phyloP scores from a whole-genome alignment of 345 rosid species.

The Mercurialis annua region DNA sequence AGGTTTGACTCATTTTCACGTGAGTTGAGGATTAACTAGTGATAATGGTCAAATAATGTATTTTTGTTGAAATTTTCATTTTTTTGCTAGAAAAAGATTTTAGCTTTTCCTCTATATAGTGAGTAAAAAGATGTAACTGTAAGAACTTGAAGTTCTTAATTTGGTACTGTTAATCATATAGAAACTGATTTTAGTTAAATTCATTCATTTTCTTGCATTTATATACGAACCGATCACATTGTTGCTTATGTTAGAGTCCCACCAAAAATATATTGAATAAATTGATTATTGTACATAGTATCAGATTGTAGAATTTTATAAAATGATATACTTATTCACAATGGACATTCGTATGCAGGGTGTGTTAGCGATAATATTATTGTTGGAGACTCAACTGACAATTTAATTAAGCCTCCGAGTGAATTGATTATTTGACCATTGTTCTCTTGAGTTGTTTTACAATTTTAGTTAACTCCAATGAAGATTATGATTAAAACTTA shows the following conservation, averaged over 20 bases:
- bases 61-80: neutral
- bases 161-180: neutral
- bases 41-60: neutral
- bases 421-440: too few species aligned
- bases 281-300: too few species aligned
- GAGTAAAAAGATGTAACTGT: neutral
- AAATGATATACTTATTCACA: too few species aligned
- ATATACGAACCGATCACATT: neutral
- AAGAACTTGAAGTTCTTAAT: neutral
- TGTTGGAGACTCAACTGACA: too few species aligned
- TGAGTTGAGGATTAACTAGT: neutral
- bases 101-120: neutral
- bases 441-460: neutral
- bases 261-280: too few species aligned
- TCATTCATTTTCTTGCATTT: constrained; percentile 1
- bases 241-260: too few species aligned
- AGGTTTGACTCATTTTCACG: neutral
- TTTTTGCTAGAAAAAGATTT: constrained; percentile 1
- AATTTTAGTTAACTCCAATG: neutral
- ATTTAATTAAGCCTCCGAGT: too few species aligned
- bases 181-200: neutral
- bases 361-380: too few species aligned
- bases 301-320: too few species aligned
- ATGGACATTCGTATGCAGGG: too few species aligned
- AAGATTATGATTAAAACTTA: neutral